Conservation (phyloP, 768 basidiomycete genomes). For the Podaxis sp. region DNA sequence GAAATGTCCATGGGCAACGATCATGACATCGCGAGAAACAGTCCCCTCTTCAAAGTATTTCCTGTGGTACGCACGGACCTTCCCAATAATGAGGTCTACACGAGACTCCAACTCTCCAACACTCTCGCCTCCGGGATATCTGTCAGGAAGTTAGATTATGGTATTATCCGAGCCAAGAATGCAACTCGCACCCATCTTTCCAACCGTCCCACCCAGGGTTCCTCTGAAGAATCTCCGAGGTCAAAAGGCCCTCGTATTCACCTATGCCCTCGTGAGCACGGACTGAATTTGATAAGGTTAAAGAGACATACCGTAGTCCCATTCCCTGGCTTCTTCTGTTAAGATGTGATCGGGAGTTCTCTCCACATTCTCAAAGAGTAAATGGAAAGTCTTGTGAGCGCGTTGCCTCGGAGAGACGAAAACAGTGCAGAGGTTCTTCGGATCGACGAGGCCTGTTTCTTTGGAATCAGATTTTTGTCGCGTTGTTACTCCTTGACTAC, state of each 20-base stretch:
- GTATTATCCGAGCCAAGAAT: not conserved
- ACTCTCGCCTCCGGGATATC: slow-evolving; percentile 88
- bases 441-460: slow-evolving; percentile 69
- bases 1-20: slow-evolving; percentile 90
- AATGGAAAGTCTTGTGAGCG: slow-evolving; percentile 83
- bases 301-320: slow-evolving; percentile 68
- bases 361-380: slow-evolving; percentile 58
- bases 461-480: not conserved
- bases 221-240: slow-evolving; percentile 72
- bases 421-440: slow-evolving; percentile 69
- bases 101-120: slow-evolving; percentile 75
- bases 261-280: slow-evolving; percentile 37
- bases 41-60: slow-evolving; percentile 66
- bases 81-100: slow-evolving; percentile 73
- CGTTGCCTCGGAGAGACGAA: slow-evolving; percentile 87
- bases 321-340: slow-evolving; percentile 74
- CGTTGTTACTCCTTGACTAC: slow-evolving; percentile 27
- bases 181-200: slow-evolving; percentile 65
- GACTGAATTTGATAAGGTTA: not conserved
- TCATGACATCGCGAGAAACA: slow-evolving; percentile 75
- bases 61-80: slow-evolving; percentile 73
- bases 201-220: slow-evolving; percentile 77
- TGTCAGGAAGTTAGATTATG: slow-evolving; percentile 25
- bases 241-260: slow-evolving; percentile 80
- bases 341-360: slow-evolving; percentile 50